Conservation (phyloP, 179 eudicot genomes). For the Actinidia chinensis region DNA sequence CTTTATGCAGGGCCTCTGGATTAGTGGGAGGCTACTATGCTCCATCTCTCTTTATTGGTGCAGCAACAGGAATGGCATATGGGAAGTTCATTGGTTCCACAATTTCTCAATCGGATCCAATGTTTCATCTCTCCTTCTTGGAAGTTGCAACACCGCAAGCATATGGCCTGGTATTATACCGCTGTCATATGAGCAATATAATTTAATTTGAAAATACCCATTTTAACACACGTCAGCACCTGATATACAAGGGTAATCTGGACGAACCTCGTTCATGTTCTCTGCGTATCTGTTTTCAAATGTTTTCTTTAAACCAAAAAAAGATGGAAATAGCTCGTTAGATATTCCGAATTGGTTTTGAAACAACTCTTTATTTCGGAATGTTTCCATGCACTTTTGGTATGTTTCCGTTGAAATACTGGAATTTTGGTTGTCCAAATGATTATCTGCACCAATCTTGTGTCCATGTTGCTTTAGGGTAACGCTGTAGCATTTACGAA, state of each 20-base stretch:
- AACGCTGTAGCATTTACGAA: neutral
- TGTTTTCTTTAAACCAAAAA: neutral
- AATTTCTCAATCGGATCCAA: constrained; percentile 57
- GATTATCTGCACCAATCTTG: no score
- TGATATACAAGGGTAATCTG: neutral
- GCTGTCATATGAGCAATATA: constrained; percentile 3
- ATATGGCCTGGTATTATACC: constrained; percentile 78
- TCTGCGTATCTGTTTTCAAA: neutral
- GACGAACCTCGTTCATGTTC: neutral
- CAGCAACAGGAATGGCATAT: constrained; percentile 97
- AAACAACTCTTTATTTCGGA: neutral
- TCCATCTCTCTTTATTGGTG: constrained; percentile 94
- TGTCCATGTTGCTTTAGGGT: neutral
- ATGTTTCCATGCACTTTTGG: neutral
- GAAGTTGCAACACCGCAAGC: constrained; percentile 99
- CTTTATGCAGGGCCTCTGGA: constrained; percentile 89
- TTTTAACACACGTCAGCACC: constrained; percentile 1
- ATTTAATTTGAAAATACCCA: neutral
- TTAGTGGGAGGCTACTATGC: constrained; percentile 98
- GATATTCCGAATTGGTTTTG: neutral
- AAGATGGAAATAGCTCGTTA: neutral
- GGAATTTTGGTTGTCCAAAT: neutral
- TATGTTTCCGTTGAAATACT: neutral
- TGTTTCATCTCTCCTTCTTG: constrained; percentile 54
- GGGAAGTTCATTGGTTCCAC: constrained; percentile 64